phyloP scores from a whole-genome alignment of 371 early-diverging fungal genomes.

The Haplosporangium sp. region DNA sequence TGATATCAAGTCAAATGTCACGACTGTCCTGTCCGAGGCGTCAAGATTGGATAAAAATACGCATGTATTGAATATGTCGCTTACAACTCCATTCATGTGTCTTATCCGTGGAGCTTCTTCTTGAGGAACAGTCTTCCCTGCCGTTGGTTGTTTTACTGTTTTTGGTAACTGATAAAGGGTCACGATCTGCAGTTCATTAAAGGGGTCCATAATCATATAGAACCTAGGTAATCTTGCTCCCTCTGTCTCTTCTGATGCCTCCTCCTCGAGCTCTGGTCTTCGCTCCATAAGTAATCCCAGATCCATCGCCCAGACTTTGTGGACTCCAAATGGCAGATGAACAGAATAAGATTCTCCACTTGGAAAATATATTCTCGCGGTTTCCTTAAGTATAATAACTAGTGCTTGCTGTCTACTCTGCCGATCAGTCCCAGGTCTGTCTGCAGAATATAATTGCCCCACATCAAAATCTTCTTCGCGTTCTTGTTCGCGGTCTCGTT shows the following conservation, averaged over 20 bases:
- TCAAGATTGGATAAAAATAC: constrained; percentile 33
- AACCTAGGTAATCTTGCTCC: constrained; percentile 27
- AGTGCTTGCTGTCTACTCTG: constrained; percentile 49
- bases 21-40: constrained; percentile 22
- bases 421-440: constrained; percentile 15
- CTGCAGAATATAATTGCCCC: constrained; percentile 22
- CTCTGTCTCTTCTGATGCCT: constrained; percentile 4
- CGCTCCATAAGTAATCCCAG: constrained; percentile 55
- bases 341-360: constrained; percentile 49
- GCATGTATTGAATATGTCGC: constrained; percentile 44
- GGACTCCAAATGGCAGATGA: constrained; percentile 50
- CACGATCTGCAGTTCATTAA: constrained; percentile 32
- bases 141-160: constrained; percentile 5
- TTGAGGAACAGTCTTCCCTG: constrained; percentile 5
- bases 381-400: constrained; percentile 52
- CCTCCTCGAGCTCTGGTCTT: constrained; percentile 17
- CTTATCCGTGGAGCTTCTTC: constrained; percentile 25
- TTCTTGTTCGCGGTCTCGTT: constrained; percentile 24
- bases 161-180: constrained; percentile 21
- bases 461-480: constrained; percentile 15
- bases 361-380: constrained; percentile 52
- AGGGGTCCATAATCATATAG: constrained; percentile 45
- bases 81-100: constrained; percentile 20
- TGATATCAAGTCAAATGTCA: constrained; percentile 41
- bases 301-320: constrained; percentile 57